A percentile compares a stretch with the other conserved stretches of the same genome.
These are phyloP conservation scores for Phytophthora vignae DNA, from an alignment of 352 stramenopile genomes.

Conservation along the genomic window DNA sequence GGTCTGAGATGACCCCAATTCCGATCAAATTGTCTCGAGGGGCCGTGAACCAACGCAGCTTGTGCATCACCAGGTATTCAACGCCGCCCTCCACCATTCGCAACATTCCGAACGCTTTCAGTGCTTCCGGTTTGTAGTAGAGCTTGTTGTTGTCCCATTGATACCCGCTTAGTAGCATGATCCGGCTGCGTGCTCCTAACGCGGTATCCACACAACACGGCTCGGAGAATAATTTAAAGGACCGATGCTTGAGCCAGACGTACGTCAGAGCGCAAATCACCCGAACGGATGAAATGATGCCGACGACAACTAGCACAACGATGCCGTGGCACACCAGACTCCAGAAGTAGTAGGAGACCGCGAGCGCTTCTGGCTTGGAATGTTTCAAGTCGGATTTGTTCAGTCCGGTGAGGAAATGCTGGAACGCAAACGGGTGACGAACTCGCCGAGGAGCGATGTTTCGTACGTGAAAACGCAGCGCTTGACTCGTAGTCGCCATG, in stretches of 20 bases:
- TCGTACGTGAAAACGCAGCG: conserved; percentile 31
- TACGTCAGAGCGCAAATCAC: conserved; percentile 1
- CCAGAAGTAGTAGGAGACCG: conserved; percentile 31
- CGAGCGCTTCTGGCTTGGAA: conserved; percentile 19
- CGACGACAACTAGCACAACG: conserved; percentile 22
- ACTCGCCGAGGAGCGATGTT: conserved; percentile 15
- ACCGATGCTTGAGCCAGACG: conserved; percentile 25
- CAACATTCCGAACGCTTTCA: conserved; percentile 25
- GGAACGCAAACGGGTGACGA: conserved; percentile 9
- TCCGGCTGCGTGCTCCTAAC: conserved; percentile 21
- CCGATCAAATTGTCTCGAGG: conserved; percentile 18
- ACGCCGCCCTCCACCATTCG: conserved; percentile 20
- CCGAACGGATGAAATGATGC: conserved; percentile 14
- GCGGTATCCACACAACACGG: conserved; percentile 26
- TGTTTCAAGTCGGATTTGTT: conserved; percentile 26
- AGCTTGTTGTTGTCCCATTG: conserved; percentile 12
- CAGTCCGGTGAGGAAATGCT: conserved; percentile 24
- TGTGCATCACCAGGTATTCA: conserved; percentile 24
- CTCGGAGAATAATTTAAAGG: conserved; percentile 13
- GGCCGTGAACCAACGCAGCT: conserved; percentile 23
- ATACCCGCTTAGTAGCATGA: conserved; percentile 22
- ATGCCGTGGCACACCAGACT: conserved; percentile 29
- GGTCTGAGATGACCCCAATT: conserved; percentile 23
- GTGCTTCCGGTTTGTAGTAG: conserved; percentile 10
- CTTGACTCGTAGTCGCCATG: conserved; percentile 16